Evolutionary conservation across 2,329 filamentous ascomycete genomes (phyloP).

Genomic region (Sarocladium kiliense): DNA sequence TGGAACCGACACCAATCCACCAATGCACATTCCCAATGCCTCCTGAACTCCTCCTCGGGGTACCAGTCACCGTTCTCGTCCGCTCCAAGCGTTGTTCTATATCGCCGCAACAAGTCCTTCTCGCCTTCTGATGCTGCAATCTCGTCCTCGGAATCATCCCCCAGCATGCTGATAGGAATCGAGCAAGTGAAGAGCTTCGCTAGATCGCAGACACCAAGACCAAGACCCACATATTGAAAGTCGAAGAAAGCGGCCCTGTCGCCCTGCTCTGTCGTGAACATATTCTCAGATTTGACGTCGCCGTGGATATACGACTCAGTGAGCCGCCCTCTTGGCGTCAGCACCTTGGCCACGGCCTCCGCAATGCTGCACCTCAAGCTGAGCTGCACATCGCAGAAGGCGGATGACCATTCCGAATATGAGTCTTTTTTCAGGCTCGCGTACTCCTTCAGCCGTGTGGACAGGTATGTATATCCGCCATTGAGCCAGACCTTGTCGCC

Average conservation of each 20-base stretch:
- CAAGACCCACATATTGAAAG: conserved; percentile 63
- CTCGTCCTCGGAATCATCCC: conserved; percentile 11
- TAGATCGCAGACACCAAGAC: conserved; percentile 60
- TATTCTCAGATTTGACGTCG: conserved; percentile 65
- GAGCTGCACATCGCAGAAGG: conserved; percentile 34
- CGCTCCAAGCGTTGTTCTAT: conserved; percentile 31
- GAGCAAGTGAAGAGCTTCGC: conserved; percentile 65
- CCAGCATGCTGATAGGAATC: conserved; percentile 50
- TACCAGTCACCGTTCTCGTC: conserved; percentile 30
- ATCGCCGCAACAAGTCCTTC: conserved; percentile 42
- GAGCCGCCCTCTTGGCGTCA: conserved; percentile 38
- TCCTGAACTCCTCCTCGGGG: conserved; percentile 45
- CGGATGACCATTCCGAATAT: conserved; percentile 49
- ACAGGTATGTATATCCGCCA: conserved; percentile 65
- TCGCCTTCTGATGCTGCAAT: conserved; percentile 48
- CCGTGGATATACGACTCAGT: conserved; percentile 60
- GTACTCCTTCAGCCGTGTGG: conserved; percentile 56
- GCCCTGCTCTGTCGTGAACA: conserved; percentile 49
- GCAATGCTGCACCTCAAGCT: conserved; percentile 26
- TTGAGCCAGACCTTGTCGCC: conserved; percentile 47
- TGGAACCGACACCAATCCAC: conserved; percentile 64
- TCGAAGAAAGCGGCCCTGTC: conserved; percentile 59
- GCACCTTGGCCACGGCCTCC: conserved; percentile 46
- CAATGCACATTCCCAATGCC: conserved; percentile 62
- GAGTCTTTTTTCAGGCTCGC: conserved; percentile 36